phyloP scores from a whole-genome alignment of 495 filamentous ascomycete genomes.

The Trichoderma reesei region DNA sequence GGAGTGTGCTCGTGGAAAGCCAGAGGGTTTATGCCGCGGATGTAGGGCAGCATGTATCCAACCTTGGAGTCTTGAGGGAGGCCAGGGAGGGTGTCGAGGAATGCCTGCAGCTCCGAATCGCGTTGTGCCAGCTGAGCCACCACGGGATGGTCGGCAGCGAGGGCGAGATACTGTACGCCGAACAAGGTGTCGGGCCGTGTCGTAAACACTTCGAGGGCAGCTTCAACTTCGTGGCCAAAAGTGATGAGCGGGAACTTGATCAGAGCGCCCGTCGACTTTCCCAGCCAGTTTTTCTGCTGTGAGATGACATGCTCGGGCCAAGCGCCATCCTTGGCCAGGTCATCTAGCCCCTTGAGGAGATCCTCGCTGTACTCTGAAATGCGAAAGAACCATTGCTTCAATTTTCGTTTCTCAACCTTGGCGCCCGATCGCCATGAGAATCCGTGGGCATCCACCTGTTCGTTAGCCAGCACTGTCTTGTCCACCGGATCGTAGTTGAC shows the following conservation, averaged over 20 bases:
- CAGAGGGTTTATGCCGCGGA: conserved; percentile 59
- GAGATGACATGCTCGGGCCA: conserved; percentile 77
- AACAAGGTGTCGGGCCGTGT: conserved; percentile 77
- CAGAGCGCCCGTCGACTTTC: conserved; percentile 61
- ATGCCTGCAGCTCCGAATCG: conserved; percentile 51
- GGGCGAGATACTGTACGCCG: conserved; percentile 74
- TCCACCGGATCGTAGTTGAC: conserved; percentile 91
- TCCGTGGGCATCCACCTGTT: conserved; percentile 78
- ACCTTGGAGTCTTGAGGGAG: conserved; percentile 63
- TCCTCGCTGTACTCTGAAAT: conserved; percentile 69
- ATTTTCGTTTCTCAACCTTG: conserved; percentile 65
- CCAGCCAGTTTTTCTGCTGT: conserved; percentile 87
- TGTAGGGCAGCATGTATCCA: conserved; percentile 53
- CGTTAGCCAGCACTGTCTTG: conserved; percentile 81
- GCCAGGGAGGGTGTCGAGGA: conserved; percentile 52
- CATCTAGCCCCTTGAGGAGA: conserved; percentile 63
- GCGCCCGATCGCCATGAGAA: conserved; percentile 83
- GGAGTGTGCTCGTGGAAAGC: conserved; percentile 42
- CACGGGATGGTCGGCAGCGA: conserved; percentile 65
- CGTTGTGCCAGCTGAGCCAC: conserved; percentile 49
- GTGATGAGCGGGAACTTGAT: conserved; percentile 55
- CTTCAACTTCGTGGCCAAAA: conserved; percentile 23
- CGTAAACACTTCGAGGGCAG: conserved; percentile 64
- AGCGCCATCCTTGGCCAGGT: conserved; percentile 45
- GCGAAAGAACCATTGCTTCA: conserved; percentile 86